A percentile compares a stretch with the other conserved stretches of the same genome.
Conservation (phyloP, 495 filamentous ascomycete genomes). For the Daldinia childiae region DNA sequence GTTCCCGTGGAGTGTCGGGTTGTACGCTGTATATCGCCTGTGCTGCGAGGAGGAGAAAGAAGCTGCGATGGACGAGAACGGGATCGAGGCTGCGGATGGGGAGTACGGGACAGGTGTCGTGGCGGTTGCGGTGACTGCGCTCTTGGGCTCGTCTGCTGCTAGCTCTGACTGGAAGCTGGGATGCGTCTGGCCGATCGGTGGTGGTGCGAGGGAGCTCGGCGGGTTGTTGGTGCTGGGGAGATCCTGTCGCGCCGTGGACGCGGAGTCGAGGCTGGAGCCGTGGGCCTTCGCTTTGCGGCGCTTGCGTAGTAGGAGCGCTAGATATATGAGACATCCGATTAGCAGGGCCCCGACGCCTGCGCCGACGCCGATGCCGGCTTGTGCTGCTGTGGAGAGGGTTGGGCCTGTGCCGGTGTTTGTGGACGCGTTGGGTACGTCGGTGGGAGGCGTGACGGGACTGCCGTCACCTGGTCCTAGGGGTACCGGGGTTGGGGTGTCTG, state of each 20-base stretch:
- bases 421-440: slow-evolving; percentile 38
- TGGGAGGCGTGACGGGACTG: slow-evolving; percentile 41
- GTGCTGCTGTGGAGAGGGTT: slow-evolving; percentile 49
- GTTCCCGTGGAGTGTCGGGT: slow-evolving; percentile 31
- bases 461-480: slow-evolving; percentile 39
- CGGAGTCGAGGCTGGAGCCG: background rate
- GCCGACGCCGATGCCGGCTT: slow-evolving; percentile 59
- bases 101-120: background rate
- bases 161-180: slow-evolving; percentile 17
- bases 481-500: background rate
- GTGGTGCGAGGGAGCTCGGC: background rate
- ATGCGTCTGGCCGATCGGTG: background rate
- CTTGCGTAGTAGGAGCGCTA: slow-evolving; percentile 27
- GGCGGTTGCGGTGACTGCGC: background rate
- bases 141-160: slow-evolving; percentile 12
- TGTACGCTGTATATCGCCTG: slow-evolving; percentile 24
- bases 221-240: background rate
- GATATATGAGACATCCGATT: slow-evolving; percentile 31
- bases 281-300: slow-evolving; percentile 3
- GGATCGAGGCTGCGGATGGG: background rate
- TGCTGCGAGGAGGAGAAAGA: background rate
- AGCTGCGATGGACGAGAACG: slow-evolving; percentile 5
- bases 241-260: background rate
- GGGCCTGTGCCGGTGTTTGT: slow-evolving; percentile 22
- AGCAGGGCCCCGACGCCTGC: slow-evolving; percentile 50